Base-by-base conservation (phyloP, 768 basidiomycete species). In the Coprinopsis strossmayeri region DNA sequence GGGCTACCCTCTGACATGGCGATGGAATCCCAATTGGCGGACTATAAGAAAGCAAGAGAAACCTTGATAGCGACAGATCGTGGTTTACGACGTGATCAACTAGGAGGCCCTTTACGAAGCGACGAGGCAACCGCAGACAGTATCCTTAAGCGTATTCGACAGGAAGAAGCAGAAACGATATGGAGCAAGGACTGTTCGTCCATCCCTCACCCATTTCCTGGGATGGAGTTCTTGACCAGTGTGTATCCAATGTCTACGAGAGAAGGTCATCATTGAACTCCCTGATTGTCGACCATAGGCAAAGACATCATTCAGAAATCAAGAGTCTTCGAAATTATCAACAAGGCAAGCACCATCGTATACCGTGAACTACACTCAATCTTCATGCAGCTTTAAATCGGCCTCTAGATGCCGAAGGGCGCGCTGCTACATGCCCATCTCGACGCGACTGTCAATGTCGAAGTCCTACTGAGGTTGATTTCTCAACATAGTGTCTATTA, bases 351-450 rank as follows among this genome's bases (percentile, higher is more conserved):
- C 13, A n/a, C n/a, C n/a, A n/a, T n/a, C n/a, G n/a, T 23, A 27
- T 42, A 3, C 20, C 11, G 34, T 46, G 3, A 17, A 27, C 37
- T 9, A 9, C 18, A 38, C 5, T 20, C 37, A 38, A 5, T 9
- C 12, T 28, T 5, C 27, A 5, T 11, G 15, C 13, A 25, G 10
- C 10, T 32, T n/a, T 10, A 44, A 34, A 1, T 13, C n/a, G 20
- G 24, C 15, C 9, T 7, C 21, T 49, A 85, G 83, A 87, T 90
- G 84, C 87, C 87, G 1, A 90, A 89, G 64, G 88, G 87, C 34
- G 84, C 75, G 1, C 69, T 90, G 2, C 67, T 91, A 12, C 87
- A 90, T 55, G 78, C 72, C 0, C 87, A 90, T 59, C 67, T 90
- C n/a, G 85, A 86, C 56, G 81, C 84, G 17, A 84, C 79, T 0